Base-by-base conservation (phyloP, 495 filamentous ascomycete species). In the Penicillium samsonianum region DNA sequence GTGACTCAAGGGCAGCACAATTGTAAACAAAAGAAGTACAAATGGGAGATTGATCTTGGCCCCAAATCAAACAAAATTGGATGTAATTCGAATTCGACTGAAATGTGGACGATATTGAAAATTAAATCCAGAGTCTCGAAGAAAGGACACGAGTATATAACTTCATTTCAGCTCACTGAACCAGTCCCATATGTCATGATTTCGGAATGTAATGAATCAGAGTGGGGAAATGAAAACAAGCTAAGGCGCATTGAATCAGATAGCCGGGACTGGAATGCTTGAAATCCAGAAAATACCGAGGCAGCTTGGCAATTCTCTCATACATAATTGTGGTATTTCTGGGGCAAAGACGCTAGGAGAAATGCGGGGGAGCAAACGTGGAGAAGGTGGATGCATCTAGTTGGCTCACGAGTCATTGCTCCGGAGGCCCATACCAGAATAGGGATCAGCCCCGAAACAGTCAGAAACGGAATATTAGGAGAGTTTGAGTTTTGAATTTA, bases 251-350 rank as follows among this genome's bases (percentile, higher is more conserved):
- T 26, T 35, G 38, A 41, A 35, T 28, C 25, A 17, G 59, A 67
- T 69, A 67, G 59, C 67, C 67, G 67, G 64, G 52, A 46, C 14
- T 10, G 12, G 0, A 42, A 40, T 55, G 44, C 35, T 61, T 54
- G 28, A 58, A 65, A 59, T 48, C 57, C 19, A 61, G 61, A 64
- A 64, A 65, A 60, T 69, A 58, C 73, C 71, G 73, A 73, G 71
- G 73, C 60, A 60, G 47, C 16, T 50, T 61, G 14, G 50, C 12
- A 28, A 41, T 43, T 53, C 33, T 28, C 17, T 22, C 26, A 33
- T 30, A 30, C 28, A 30, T 47, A 46, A 28, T 50, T 40, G 44
- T 54, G 35, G 33, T 25, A 25, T 25, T 25, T 33, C 30, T 33
- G 38, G 48, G 55, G 43, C 23, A 41, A 50, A 58, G 14, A 40